phyloP scores from a whole-genome alignment of 2,329 filamentous ascomycete species.

The Paraphaeosphaeria sporulosa region DNA sequence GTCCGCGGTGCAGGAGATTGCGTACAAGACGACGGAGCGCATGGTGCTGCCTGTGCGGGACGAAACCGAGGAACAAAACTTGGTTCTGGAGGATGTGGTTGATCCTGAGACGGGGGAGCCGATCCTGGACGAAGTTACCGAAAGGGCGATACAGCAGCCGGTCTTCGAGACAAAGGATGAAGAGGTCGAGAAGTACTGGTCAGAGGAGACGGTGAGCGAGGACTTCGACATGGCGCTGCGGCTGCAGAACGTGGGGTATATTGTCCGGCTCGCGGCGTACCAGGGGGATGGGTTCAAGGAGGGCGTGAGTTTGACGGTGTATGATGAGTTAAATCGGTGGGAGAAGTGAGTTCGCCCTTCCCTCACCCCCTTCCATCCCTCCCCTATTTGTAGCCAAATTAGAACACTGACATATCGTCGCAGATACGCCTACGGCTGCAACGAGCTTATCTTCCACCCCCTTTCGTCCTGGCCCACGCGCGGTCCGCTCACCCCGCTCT shows the following conservation, averaged over 20 bases:
- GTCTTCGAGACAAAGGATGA: background rate
- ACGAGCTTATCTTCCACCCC: constrained; percentile 74
- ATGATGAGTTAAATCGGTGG: constrained; percentile 76
- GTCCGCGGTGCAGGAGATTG: constrained; percentile 68
- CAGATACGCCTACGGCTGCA: constrained; percentile 71
- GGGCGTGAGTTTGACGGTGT: constrained; percentile 75
- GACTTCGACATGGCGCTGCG: constrained; percentile 80
- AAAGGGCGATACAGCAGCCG: background rate
- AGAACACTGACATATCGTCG: too few relatives aligned
- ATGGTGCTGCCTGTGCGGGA: constrained; percentile 58
- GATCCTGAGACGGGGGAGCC: background rate
- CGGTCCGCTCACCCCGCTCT: constrained; percentile 72
- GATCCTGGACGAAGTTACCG: background rate
- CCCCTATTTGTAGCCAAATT: too few relatives aligned
- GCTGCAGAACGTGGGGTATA: constrained; percentile 72
- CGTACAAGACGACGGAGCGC: constrained; percentile 23
- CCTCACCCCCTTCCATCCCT: background rate
- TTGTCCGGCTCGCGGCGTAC: constrained; percentile 73
- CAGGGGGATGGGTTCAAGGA: constrained; percentile 75
- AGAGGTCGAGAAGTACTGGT: constrained; percentile 64
- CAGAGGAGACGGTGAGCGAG: constrained; percentile 77
- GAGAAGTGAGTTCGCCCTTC: constrained; percentile 59
- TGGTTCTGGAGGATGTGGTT: background rate
- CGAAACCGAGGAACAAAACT: constrained; percentile 33
- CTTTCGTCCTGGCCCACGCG: constrained; percentile 67